Evolutionary conservation across 345 rosid genomes (phyloP).

Genomic region (Rhodomyrtus tomentosa): DNA sequence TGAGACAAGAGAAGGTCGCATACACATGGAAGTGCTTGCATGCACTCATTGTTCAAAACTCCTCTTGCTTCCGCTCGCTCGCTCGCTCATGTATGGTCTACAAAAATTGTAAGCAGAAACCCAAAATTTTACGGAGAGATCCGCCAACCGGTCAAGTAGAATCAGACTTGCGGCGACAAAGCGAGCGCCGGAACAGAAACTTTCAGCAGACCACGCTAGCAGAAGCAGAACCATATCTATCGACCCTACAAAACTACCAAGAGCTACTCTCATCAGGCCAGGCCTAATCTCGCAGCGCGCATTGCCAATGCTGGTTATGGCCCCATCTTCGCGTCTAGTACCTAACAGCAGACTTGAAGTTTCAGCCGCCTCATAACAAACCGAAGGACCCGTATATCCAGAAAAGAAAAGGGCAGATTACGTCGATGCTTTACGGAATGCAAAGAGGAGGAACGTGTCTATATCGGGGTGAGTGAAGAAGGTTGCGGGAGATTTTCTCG

Average conservation of each 20-base stretch:
- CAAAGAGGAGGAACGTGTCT: slow-evolving; percentile 1
- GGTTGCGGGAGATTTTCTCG: neutral
- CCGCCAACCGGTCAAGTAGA: neutral
- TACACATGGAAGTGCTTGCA: neutral
- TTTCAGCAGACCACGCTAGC: neutral
- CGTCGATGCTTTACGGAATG: neutral
- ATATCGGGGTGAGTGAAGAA: slow-evolving; percentile 4
- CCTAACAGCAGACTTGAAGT: neutral
- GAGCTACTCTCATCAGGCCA: neutral
- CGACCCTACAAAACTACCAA: neutral
- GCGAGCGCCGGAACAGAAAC: neutral
- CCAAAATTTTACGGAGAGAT: neutral
- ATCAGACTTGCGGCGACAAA: neutral
- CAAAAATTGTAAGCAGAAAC: neutral
- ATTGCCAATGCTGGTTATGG: neutral
- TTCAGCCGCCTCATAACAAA: neutral
- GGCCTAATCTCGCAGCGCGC: neutral
- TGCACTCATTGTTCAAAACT: neutral
- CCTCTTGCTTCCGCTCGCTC: neutral
- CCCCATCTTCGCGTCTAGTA: neutral
- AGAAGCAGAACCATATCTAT: neutral
- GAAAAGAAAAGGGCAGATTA: neutral
- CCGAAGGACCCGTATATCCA: neutral
- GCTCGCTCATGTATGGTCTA: neutral
- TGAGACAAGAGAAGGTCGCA: neutral